phyloP scores from a whole-genome alignment of 371 early-diverging fungal species.

The Mortierella sp. region DNA sequence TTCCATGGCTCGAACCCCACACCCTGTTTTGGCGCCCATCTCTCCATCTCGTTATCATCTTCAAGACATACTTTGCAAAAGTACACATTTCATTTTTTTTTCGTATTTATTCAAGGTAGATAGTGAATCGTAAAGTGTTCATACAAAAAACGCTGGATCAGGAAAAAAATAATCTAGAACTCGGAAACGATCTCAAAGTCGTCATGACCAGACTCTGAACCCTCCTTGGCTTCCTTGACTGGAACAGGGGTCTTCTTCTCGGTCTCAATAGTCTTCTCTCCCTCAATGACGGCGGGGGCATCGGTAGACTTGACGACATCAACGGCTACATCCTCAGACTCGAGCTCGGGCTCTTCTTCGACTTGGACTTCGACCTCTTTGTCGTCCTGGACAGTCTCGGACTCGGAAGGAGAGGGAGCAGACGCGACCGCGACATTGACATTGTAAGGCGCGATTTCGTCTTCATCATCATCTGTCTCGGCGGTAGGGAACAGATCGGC shows the following conservation, averaged over 20 bases:
- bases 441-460: slow-evolving; percentile 28
- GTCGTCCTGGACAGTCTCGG: slow-evolving; percentile 26
- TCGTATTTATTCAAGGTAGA: no score
- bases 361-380: slow-evolving; percentile 13
- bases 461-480: slow-evolving; percentile 17
- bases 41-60: not conserved
- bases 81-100: no score
- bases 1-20: not conserved
- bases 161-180: slow-evolving; percentile 1
- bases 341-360: not conserved
- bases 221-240: not conserved
- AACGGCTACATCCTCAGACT: not conserved
- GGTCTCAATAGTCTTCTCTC: not conserved
- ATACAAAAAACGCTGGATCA: not conserved
- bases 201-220: slow-evolving; percentile 27
- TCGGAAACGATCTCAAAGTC: slow-evolving; percentile 40
- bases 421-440: not conserved
- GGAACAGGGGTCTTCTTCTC: not conserved
- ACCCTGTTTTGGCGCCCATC: not conserved
- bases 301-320: not conserved
- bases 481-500: slow-evolving; percentile 8
- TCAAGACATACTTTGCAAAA: no score
- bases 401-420: slow-evolving; percentile 12
- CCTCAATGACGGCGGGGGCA: not conserved
- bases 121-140: not conserved